Evolutionary conservation across 495 filamentous ascomycete genomes (phyloP).

Genomic region (Cercophora sp.): DNA sequence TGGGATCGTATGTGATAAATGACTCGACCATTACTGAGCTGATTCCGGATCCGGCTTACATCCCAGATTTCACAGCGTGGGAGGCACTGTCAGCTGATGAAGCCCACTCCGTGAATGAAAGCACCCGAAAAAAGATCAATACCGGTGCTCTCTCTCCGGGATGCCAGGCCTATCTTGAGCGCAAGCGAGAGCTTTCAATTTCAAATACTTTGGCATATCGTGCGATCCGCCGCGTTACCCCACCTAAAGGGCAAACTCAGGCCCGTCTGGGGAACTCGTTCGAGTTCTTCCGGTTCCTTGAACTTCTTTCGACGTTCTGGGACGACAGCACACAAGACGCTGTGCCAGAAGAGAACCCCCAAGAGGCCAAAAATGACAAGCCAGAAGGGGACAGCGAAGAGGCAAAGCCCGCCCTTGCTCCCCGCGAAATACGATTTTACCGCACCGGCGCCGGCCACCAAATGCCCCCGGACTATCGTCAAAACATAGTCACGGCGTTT

Average conservation of each 20-base stretch:
- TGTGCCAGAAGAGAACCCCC: slow-evolving; percentile 3
- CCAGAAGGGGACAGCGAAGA: slow-evolving; percentile 9
- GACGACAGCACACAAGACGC: slow-evolving; percentile 45
- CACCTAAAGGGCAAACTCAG: slow-evolving; percentile 42
- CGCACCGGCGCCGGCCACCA: slow-evolving; percentile 60
- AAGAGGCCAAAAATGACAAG: slow-evolving; percentile 16
- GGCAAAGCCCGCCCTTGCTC: slow-evolving; percentile 1
- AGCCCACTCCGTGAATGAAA: slow-evolving; percentile 37
- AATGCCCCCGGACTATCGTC: slow-evolving; percentile 73
- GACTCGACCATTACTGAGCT: slow-evolving; percentile 41
- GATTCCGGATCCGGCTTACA: slow-evolving; percentile 43
- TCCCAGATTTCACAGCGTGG: slow-evolving; percentile 47
- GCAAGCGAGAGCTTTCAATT: slow-evolving; percentile 46
- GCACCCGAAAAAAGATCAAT: slow-evolving; percentile 38
- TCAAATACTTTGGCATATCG: slow-evolving; percentile 49
- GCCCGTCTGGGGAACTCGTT: slow-evolving; percentile 53
- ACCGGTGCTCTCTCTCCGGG: slow-evolving; percentile 48
- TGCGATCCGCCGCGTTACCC: slow-evolving; percentile 47
- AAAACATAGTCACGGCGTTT: slow-evolving; percentile 65
- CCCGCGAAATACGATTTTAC: slow-evolving; percentile 16
- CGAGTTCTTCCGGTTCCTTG: slow-evolving; percentile 55
- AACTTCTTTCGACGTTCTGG: slow-evolving; percentile 49
- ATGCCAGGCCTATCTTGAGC: slow-evolving; percentile 48
- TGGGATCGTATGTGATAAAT: slow-evolving; percentile 45
- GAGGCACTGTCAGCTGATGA: slow-evolving; percentile 41